Evolutionary conservation across 306 rosid species (phyloP).

Genomic region (Macrotyloma uniflorum): DNA sequence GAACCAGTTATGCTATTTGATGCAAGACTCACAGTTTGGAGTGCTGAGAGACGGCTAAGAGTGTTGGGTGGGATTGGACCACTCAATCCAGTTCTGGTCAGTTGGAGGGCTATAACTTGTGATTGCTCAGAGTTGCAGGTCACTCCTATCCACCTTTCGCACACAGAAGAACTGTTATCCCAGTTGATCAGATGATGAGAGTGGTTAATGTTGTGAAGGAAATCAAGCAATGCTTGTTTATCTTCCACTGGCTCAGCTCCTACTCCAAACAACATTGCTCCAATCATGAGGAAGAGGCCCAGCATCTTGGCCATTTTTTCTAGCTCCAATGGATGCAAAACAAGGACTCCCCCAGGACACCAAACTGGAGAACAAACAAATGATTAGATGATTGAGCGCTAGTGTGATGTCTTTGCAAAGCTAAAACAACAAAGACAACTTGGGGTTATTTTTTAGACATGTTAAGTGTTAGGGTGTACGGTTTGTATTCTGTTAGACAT

Average conservation of each 20-base stretch:
- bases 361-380: conserved; percentile 26
- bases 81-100: conserved; percentile 61
- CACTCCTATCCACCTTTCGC: conserved; percentile 75
- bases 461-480: not conserved
- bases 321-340: conserved; percentile 25
- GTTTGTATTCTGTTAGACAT: not conserved
- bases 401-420: conserved; percentile 20
- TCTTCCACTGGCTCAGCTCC: conserved; percentile 63
- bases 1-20: conserved; percentile 63
- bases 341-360: conserved; percentile 17
- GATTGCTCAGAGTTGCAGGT: conserved; percentile 60
- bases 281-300: conserved; percentile 43
- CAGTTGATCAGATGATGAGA: conserved; percentile 58
- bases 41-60: conserved; percentile 61
- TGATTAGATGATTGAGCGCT: conserved; percentile 22
- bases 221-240: conserved; percentile 77
- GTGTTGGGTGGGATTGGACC: conserved; percentile 79
- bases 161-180: conserved; percentile 59
- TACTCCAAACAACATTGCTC: conserved; percentile 41
- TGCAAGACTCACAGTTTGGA: conserved; percentile 63
- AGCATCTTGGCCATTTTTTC: conserved; percentile 59
- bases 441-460: not conserved
- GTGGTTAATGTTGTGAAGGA: conserved; percentile 61
- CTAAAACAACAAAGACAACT: conserved; percentile 21
- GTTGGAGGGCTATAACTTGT: conserved; percentile 55